Percentiles rank a stretch among this genome's conserved stretches.
Conservation (phyloP, 2,329 filamentous ascomycete species). For the Acarospora socialis region DNA sequence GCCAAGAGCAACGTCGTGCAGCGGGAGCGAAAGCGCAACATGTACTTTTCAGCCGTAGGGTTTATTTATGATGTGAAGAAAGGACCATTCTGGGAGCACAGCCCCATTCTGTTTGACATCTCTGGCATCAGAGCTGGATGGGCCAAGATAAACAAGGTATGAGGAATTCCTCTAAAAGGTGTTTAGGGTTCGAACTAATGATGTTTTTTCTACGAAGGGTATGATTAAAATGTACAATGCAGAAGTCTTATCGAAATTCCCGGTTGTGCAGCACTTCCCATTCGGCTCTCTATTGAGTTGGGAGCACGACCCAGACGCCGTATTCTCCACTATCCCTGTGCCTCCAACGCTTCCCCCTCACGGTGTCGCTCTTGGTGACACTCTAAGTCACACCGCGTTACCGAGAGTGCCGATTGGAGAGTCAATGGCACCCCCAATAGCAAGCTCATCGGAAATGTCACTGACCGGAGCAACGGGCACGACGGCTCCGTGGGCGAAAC, state of each 20-base stretch:
- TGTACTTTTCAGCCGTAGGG: conserved; percentile 92
- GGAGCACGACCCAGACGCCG: conserved; percentile 51
- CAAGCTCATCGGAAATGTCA: neutral
- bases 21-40: conserved; percentile 50
- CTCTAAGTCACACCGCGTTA: conserved; percentile 2
- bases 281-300: conserved; percentile 72
- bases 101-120: conserved; percentile 85
- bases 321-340: conserved; percentile 33
- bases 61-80: conserved; percentile 97
- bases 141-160: conserved; percentile 89
- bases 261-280: conserved; percentile 91
- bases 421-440: neutral
- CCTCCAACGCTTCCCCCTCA: conserved; percentile 45
- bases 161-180: conserved; percentile 2
- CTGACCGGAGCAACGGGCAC: too few species aligned
- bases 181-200: conserved; percentile 1
- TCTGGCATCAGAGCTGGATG: conserved; percentile 85
- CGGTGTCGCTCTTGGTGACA: conserved; percentile 11
- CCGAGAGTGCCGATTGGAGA: conserved; percentile 8
- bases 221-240: conserved; percentile 99
- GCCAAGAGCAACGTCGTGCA: conserved; percentile 50
- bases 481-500: conserved; percentile 17
- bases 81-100: conserved; percentile 95
- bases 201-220: conserved; percentile 37
- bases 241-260: conserved; percentile 91